Evolutionary conservation across 306 rosid genomes (phyloP).

Genomic region (Lagenaria siceraria): DNA sequence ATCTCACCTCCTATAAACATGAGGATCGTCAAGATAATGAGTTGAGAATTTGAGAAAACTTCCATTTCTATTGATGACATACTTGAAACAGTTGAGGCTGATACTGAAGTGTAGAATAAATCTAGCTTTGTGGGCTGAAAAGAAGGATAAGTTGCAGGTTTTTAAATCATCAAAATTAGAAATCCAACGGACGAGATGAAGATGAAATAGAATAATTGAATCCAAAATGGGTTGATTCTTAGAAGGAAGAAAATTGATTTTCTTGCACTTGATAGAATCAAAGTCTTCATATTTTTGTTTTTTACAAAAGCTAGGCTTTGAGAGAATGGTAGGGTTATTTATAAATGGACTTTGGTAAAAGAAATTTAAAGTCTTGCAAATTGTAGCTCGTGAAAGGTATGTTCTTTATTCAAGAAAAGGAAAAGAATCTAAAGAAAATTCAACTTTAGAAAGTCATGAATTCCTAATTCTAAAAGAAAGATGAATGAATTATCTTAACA

Average conservation of each 20-base stretch:
- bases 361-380: too few species aligned
- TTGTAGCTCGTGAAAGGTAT: too few species aligned
- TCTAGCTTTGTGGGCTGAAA: slow-evolving; percentile 22
- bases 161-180: slow-evolving; percentile 15
- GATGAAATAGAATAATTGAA: slow-evolving; percentile 30
- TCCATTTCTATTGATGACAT: slow-evolving; percentile 61
- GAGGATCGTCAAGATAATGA: slow-evolving; percentile 26
- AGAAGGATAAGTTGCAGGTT: slow-evolving; percentile 4
- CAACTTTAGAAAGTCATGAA: too few species aligned
- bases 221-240: slow-evolving; percentile 17
- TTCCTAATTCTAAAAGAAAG: too few species aligned
- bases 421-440: too few species aligned
- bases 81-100: slow-evolving; percentile 51
- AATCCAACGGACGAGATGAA: slow-evolving; percentile 32
- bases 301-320: not conserved
- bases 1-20: slow-evolving; percentile 54
- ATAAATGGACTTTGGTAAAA: too few species aligned
- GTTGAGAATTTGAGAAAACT: slow-evolving; percentile 37
- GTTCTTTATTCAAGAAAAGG: too few species aligned
- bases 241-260: not conserved
- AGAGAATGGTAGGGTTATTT: not conserved
- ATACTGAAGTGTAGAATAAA: slow-evolving; percentile 46
- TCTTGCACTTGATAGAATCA: not conserved
- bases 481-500: too few species aligned
- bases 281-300: not conserved